Conservation (phyloP, 805 yeast species). For the Suhomyces sp. region DNA sequence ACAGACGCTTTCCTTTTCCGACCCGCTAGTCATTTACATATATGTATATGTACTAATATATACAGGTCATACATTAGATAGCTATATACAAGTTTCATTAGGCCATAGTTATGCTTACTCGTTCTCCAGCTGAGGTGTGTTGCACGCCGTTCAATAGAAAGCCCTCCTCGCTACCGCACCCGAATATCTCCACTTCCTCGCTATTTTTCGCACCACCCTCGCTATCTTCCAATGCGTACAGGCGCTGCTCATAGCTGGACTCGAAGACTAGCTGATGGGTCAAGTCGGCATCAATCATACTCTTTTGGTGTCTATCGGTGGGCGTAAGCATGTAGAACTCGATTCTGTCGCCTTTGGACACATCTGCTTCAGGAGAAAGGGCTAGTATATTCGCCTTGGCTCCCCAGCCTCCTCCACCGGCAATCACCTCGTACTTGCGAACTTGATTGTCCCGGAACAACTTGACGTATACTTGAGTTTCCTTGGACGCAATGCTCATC, state of each 20-base stretch:
- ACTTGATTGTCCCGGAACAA: slow-evolving; percentile 15
- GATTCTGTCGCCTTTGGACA: slow-evolving; percentile 44
- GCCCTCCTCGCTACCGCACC: slow-evolving; percentile 34
- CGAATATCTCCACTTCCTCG: slow-evolving; percentile 15
- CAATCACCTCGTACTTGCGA: slow-evolving; percentile 49
- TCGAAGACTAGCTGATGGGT: slow-evolving; percentile 20
- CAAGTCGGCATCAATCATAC: background rate
- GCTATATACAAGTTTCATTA: too few species aligned
- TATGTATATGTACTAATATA: background rate
- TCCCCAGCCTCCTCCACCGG: slow-evolving; percentile 81
- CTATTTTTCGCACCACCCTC: background rate
- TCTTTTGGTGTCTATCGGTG: slow-evolving; percentile 18
- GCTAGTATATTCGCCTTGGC: slow-evolving; percentile 65
- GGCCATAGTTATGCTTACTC: slow-evolving; percentile 8
- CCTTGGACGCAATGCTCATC: slow-evolving; percentile 40
- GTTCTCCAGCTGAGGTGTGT: slow-evolving; percentile 31
- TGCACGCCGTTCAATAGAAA: slow-evolving; percentile 22
- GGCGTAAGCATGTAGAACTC: slow-evolving; percentile 48
- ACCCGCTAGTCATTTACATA: slow-evolving; percentile 6
- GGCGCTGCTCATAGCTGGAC: slow-evolving; percentile 29
- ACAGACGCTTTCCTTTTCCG: slow-evolving; percentile 73
- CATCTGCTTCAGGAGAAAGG: slow-evolving; percentile 54
- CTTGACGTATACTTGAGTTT: slow-evolving; percentile 41
- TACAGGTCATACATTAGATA: too few species aligned
- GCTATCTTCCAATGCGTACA: slow-evolving; percentile 13